phyloP scores from a whole-genome alignment of 2,329 filamentous ascomycete species.

The Talaromyces sp. region DNA sequence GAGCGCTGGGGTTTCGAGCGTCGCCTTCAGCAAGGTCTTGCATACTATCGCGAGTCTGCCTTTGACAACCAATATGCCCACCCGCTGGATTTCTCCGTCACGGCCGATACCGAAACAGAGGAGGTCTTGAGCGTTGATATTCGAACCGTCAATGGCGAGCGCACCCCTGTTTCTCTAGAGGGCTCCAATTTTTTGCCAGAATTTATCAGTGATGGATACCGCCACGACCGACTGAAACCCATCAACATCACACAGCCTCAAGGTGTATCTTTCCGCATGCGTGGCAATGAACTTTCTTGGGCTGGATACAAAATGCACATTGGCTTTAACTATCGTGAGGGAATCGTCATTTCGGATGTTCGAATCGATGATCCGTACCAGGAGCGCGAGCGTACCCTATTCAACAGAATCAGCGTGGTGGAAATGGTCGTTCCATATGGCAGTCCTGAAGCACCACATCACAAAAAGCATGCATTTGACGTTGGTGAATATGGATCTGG shows the following conservation, averaged over 20 bases:
- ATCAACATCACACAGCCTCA: constrained; percentile 84
- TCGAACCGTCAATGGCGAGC: constrained; percentile 67
- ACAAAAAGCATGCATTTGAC: constrained; percentile 43
- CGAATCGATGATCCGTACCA: constrained; percentile 65
- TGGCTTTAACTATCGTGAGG: constrained; percentile 91
- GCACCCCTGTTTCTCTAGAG: constrained; percentile 58
- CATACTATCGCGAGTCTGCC: constrained; percentile 54
- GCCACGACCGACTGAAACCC: constrained; percentile 70
- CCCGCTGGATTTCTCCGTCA: constrained; percentile 87
- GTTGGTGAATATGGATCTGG: constrained; percentile 42
- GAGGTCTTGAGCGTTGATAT: constrained; percentile 79
- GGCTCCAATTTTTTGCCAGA: constrained; percentile 52
- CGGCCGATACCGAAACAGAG: constrained; percentile 74
- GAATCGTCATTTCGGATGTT: constrained; percentile 84
- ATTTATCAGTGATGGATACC: constrained; percentile 68
- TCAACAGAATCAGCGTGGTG: constrained; percentile 81
- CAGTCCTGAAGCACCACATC: constrained; percentile 42
- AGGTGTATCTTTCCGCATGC: constrained; percentile 77
- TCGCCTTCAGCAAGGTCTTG: constrained; percentile 52
- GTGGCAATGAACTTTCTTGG: constrained; percentile 71
- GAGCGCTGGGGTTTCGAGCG: constrained; percentile 47
- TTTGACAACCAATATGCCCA: constrained; percentile 84
- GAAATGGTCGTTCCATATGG: constrained; percentile 87
- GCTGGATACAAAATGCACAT: constrained; percentile 92
- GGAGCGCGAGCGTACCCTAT: constrained; percentile 43